These are phyloP conservation scores for Melaleuca alternifolia DNA, from an alignment of 345 rosid species.

Conservation along the genomic window DNA sequence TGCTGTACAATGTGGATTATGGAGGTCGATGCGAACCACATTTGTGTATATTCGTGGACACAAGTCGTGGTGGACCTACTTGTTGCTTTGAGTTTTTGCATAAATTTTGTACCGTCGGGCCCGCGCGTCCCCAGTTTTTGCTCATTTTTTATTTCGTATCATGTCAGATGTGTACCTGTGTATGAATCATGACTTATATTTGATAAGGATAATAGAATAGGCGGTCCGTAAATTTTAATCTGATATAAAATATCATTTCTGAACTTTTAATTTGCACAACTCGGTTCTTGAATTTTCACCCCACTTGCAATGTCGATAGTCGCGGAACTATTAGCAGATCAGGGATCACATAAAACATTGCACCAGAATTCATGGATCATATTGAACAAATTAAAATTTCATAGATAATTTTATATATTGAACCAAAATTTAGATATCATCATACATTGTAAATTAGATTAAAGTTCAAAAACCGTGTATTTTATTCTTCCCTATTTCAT, in stretches of 20 bases:
- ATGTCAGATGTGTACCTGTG: not conserved
- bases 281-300: accelerated
- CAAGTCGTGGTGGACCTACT: not conserved
- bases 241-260: not conserved
- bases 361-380: no score
- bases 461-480: no score
- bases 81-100: not conserved
- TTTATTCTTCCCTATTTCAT: not conserved
- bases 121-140: not conserved
- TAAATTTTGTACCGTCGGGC: not conserved
- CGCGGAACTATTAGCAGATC: not conserved
- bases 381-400: no score
- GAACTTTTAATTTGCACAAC: accelerated
- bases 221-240: accelerated
- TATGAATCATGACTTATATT: not conserved
- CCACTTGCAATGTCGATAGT: not conserved
- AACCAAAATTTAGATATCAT: no score
- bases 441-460: no score
- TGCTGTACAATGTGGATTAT: not conserved
- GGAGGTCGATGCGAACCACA: not conserved
- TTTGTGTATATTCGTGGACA: not conserved
- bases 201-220: not conserved
- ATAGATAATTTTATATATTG: no score
- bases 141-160: not conserved
- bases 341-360: no score